phyloP scores from a whole-genome alignment of 75 land plant species.

The Adiantum capillusveneris region DNA sequence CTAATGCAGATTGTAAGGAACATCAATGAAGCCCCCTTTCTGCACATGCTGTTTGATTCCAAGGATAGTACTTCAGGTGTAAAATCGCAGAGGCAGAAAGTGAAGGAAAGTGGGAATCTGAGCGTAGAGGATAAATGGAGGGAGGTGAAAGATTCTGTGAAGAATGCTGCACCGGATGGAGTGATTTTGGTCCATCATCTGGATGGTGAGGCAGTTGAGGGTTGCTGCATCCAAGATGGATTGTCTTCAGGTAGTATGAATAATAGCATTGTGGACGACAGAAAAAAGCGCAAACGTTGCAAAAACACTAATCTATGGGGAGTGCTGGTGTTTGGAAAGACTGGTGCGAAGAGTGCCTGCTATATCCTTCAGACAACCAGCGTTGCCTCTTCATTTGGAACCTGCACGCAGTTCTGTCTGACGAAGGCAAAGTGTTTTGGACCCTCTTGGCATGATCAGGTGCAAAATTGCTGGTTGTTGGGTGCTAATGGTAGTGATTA shows the following conservation, averaged over 20 bases:
- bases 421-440: conserved; percentile 48
- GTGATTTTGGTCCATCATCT: conserved; percentile 17
- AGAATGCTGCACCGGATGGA: conserved; percentile 20
- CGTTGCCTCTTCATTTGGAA: conserved; percentile 28
- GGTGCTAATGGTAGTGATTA: not conserved
- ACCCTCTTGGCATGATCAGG: conserved; percentile 25
- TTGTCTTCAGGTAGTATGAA: no score
- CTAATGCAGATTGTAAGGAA: conserved; percentile 32
- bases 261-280: no score
- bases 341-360: conserved; percentile 30
- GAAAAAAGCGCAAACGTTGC: not conserved
- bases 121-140: conserved; percentile 2
- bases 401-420: conserved; percentile 57
- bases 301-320: conserved; percentile 42
- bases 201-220: conserved; percentile 4
- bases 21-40: conserved; percentile 27
- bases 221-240: no score
- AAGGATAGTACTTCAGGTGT: not conserved
- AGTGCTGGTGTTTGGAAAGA: conserved; percentile 49
- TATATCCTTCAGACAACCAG: conserved; percentile 56
- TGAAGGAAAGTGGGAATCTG: not conserved
- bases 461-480: conserved; percentile 24
- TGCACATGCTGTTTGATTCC: conserved; percentile 22
- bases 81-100: conserved; percentile 12
- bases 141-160: conserved; percentile 13